Percentiles rank a stretch among this genome's conserved stretches.
Evolutionary conservation across 1,284 basidiomycete genomes (phyloP).

Genomic region (Sparassis latifolia): DNA sequence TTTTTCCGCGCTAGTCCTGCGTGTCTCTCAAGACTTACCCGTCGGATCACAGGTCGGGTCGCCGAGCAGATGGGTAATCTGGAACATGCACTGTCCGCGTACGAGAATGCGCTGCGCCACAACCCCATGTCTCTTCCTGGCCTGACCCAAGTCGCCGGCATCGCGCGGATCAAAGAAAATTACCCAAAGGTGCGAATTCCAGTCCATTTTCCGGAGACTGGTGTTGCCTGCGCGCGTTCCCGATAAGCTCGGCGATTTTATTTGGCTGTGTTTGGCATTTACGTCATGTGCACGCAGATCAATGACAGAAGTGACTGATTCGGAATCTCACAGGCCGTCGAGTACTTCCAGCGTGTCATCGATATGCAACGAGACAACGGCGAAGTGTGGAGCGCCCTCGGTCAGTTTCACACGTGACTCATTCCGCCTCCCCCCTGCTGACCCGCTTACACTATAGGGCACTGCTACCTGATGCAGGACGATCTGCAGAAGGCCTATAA

Average conservation of each 20-base stretch:
- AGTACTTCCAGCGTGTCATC: constrained; percentile 90
- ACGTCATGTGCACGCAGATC: constrained; percentile 6
- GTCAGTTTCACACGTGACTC: constrained; percentile 36
- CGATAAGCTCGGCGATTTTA: background rate
- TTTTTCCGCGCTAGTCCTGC: constrained; percentile 3
- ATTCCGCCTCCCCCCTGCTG: constrained; percentile 14
- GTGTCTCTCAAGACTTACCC: too few species aligned
- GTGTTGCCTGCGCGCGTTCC: background rate
- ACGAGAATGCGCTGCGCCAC: constrained; percentile 89
- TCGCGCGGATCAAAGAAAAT: constrained; percentile 84
- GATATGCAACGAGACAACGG: constrained; percentile 87
- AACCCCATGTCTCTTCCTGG: constrained; percentile 85
- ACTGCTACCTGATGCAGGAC: constrained; percentile 99
- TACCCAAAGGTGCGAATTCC: constrained; percentile 63
- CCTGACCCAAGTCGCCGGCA: constrained; percentile 86
- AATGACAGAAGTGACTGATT: constrained; percentile 13
- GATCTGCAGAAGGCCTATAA: constrained; percentile 98
- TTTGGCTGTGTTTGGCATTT: constrained; percentile 7
- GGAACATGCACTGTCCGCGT: constrained; percentile 83
- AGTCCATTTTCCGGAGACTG: background rate
- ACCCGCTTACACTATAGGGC: constrained; percentile 45
- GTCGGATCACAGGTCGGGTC: constrained; percentile 59
- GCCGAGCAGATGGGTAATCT: constrained; percentile 89
- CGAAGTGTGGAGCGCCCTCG: constrained; percentile 91
- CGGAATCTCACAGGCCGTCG: constrained; percentile 64